Conservation (phyloP, 202 grass and related monocot genomes). For the Bolboschoenoplectus hybrid region DNA sequence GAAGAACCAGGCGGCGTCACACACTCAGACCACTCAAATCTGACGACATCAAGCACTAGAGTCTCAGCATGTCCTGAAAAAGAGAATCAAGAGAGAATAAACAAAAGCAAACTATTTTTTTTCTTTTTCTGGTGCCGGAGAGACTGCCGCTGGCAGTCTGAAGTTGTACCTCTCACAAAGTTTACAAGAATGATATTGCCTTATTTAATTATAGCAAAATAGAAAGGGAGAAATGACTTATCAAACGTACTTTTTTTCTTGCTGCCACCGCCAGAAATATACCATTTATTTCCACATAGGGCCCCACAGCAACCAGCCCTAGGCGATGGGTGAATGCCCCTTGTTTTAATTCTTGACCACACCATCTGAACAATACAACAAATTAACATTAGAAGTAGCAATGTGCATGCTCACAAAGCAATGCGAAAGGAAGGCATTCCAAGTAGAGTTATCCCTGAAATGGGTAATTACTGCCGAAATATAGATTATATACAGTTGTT, state of each 20-base stretch:
- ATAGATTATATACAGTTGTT: not conserved
- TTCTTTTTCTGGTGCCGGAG: not conserved
- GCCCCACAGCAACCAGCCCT: slow-evolving; percentile 88
- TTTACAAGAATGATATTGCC: slow-evolving; percentile 35
- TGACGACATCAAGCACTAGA: slow-evolving; percentile 78
- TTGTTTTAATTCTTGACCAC: slow-evolving; percentile 93
- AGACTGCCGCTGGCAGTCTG: not conserved
- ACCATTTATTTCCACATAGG: slow-evolving; percentile 99
- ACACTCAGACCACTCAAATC: slow-evolving; percentile 83
- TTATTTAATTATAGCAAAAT: slow-evolving; percentile 38
- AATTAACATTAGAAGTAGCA: slow-evolving; percentile 41
- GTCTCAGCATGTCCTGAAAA: slow-evolving; percentile 87
- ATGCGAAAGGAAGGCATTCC: not conserved
- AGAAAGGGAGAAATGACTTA: slow-evolving; percentile 28
- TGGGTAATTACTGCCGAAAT: not conserved
- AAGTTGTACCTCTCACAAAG: not conserved
- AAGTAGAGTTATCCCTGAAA: not conserved
- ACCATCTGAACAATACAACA: slow-evolving; percentile 72
- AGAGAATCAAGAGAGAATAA: slow-evolving; percentile 22
- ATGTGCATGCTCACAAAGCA: not conserved
- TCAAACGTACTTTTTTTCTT: slow-evolving; percentile 86
- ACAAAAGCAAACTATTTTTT: slow-evolving; percentile 2
- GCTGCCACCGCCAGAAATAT: slow-evolving; percentile 94
- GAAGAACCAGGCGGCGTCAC: slow-evolving; percentile 79
- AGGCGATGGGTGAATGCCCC: slow-evolving; percentile 90